Conservation (phyloP, 1,284 basidiomycete genomes). For the Cerrena zonata region DNA sequence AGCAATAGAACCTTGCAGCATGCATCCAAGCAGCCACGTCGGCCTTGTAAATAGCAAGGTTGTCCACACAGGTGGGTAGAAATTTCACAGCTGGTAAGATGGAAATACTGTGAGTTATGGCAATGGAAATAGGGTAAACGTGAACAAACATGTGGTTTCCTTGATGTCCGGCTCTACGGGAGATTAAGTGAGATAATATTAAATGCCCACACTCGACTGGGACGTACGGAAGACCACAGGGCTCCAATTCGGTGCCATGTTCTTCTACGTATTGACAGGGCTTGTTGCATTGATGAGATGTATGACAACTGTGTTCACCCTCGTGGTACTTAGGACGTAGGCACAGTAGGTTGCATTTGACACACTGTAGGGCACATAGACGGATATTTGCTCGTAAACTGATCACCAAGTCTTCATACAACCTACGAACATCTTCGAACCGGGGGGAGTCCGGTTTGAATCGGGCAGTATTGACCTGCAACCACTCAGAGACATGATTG, state of each 20-base stretch:
- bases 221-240: constrained; percentile 43
- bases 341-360: constrained; percentile 43
- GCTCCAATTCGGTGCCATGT: constrained; percentile 22
- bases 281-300: constrained; percentile 40
- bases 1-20: constrained; percentile 49
- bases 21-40: constrained; percentile 17
- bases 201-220: no score
- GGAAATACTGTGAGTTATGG: background rate
- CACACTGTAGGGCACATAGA: constrained; percentile 44
- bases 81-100: constrained; percentile 10
- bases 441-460: constrained; percentile 34
- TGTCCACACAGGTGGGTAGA: constrained; percentile 14
- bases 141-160: constrained; percentile 45
- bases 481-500: constrained; percentile 44
- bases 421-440: constrained; percentile 41
- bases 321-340: constrained; percentile 40
- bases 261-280: constrained; percentile 40
- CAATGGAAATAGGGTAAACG: background rate
- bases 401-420: constrained; percentile 36
- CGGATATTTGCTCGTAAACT: constrained; percentile 42
- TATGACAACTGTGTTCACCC: constrained; percentile 42
- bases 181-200: no score
- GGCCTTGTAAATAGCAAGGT: constrained; percentile 10
- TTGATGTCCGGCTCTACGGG: constrained; percentile 47
- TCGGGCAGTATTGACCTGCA: constrained; percentile 41